Base-by-base conservation (phyloP, 495 filamentous ascomycete genomes). In the Letharia columbiana region DNA sequence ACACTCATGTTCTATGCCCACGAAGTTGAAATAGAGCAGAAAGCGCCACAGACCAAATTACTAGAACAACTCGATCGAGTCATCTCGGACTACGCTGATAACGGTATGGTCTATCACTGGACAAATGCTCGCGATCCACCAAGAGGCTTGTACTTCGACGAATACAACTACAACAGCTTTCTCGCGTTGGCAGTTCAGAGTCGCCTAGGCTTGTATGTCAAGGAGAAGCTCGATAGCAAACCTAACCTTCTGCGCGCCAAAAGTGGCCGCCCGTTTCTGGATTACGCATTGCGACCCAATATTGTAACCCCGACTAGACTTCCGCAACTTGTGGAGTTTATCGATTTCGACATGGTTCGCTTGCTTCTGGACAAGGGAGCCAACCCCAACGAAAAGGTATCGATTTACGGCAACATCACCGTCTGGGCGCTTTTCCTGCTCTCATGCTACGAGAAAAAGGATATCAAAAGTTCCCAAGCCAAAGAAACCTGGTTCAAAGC, bases 321-420 rank as follows among this genome's bases (percentile, higher is more conserved):
- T 13, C 60, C 60, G 20, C 60, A 62, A 23, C 60, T 49, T 31
- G 60, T 62, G n/a, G 60, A 62, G 17, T 49, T n/a, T n/a, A 42
- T 62, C 31, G n/a, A 52, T 28, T 63, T 57, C 44, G 61, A 68
- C 13, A 68, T 68, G 56, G 56, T 70, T 13, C 39, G 61, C 41
- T 42, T 65, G 49, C 62, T 71, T 37, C 40, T 71, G n/a, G 47
- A 44, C 41, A 68, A 58, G 40, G 69, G 69, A 44, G 66, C 63
- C 10, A 59, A 68, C 13, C 66, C 44, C 8, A 62, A 62, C 31
- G 20, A 62, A 20, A 62, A 49, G 60, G 42, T 62, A 13, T 45
- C 39, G 8, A 44, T 62, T 20, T 62, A 62, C 41, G 39, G 60
- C n/a, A 44, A 44, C 31, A 44, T 62, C 60, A 62, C 60, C 39